These are phyloP conservation scores for Monosporascus ibericus DNA, from an alignment of 2,329 filamentous ascomycete genomes.

Conservation along the genomic window DNA sequence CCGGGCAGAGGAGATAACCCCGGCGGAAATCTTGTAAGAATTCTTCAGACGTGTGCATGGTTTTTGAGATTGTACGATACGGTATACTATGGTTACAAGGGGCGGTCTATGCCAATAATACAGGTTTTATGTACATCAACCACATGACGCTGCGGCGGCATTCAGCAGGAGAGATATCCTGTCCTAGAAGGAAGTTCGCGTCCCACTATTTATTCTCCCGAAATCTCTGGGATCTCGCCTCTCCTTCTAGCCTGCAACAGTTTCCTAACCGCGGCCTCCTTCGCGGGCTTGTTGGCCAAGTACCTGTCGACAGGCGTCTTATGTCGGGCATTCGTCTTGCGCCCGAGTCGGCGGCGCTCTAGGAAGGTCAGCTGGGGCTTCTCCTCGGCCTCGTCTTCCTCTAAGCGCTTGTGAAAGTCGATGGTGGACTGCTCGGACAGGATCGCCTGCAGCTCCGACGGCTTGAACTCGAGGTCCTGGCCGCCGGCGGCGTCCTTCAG, in stretches of 20 bases:
- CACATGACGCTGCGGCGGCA: too few species aligned
- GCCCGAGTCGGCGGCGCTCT: background rate
- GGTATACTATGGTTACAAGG: background rate
- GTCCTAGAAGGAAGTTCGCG: too few species aligned
- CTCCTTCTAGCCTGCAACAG: background rate
- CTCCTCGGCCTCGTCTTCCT: background rate
- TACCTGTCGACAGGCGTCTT: background rate
- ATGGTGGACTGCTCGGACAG: conserved; percentile 23
- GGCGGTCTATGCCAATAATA: background rate
- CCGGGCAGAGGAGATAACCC: background rate
- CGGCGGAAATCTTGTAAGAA: too few species aligned
- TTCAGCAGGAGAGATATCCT: background rate
- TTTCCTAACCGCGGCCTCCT: background rate
- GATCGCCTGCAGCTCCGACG: conserved; percentile 10
- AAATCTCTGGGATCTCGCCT: too few species aligned
- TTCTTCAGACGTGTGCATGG: conserved; percentile 10
- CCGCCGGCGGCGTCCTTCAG: conserved; percentile 8
- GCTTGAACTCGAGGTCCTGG: background rate
- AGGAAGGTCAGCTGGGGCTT: background rate
- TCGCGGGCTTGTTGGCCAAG: background rate
- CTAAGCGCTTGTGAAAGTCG: conserved; percentile 6
- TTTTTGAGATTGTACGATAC: background rate
- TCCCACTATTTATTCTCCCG: too few species aligned
- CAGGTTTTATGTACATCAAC: background rate
- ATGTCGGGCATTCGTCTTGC: background rate